Base-by-base conservation (phyloP, 495 filamentous ascomycete genomes). In the Niebla homalea region DNA sequence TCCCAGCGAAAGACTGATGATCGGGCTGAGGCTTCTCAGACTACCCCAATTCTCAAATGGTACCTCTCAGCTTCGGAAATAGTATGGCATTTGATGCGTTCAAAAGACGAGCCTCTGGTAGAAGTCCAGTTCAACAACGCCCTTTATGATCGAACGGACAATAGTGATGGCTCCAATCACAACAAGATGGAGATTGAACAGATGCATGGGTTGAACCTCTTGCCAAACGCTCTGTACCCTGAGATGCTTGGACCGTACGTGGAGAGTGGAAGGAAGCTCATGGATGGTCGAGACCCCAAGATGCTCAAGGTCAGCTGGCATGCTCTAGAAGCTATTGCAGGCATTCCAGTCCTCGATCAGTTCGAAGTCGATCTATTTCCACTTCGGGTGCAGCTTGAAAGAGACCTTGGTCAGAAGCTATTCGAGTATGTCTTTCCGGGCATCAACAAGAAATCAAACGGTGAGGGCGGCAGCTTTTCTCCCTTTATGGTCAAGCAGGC, bases 341-440 rank as follows among this genome's bases (percentile, higher is more conserved):
- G 92, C 32, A 97, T 99, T 57, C 89, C 92, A 1, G 89, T 99
- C 41, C 81, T 97, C 72, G 89, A 97, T 55, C 84, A 93, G 60
- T 99, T 99, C 56, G 92, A 99, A 64, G 84, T 99, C 45, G 85
- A 89, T 53, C 68, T 97, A 10, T 89, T 92, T 62, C 92, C 92
- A 1, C 76, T 99, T 57, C 94, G 86, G 61, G 78, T 99, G 25
- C 93, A 99, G 62, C 73, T 99, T 21, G 92, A 99, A 66, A 80
- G 79, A 19, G 90, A 97, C 58, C 78, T 97, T 47, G 92, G 89
- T 10, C 89, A 93, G 62, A 89, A 81, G 62, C 74, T 99, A 18
- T 96, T 97, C 59, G 90, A 97, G 64, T 99, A 99, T 67, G 86
- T 97, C 53, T 99, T 99, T 68, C 92, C 92, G 0, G 86, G 84